A percentile compares a stretch with the other conserved stretches of the same genome.
Conservation (phyloP, 2,329 filamentous ascomycete species). For the Polychaeton citri region DNA sequence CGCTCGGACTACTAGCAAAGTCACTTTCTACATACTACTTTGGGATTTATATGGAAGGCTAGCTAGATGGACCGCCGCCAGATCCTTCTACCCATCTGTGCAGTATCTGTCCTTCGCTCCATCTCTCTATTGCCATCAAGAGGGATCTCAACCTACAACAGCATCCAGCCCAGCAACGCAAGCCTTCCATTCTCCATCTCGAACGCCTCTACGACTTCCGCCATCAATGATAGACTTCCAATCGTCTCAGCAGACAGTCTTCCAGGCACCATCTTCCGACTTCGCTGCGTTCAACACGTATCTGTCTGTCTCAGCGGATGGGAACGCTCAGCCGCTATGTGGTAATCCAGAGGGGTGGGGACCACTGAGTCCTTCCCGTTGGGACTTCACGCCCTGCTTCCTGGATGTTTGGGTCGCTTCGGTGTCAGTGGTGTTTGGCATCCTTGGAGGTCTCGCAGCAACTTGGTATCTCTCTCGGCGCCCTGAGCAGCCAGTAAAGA, state of each 20-base stretch:
- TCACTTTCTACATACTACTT: too few species aligned
- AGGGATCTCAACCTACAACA: too few species aligned
- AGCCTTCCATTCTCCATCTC: too few species aligned
- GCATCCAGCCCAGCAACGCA: too few species aligned
- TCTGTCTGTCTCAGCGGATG: slow-evolving; percentile 11
- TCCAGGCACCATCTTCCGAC: slow-evolving; percentile 2
- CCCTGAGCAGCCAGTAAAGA: slow-evolving; percentile 52
- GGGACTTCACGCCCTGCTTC: slow-evolving; percentile 96
- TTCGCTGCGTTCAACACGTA: slow-evolving; percentile 9
- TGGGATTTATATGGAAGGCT: too few species aligned
- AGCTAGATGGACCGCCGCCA: too few species aligned
- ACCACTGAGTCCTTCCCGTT: slow-evolving; percentile 71
- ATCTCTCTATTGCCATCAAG: too few species aligned
- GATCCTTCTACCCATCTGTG: too few species aligned
- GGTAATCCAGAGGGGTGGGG: slow-evolving; percentile 91
- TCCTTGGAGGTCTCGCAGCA: slow-evolving; percentile 63
- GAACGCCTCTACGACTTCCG: too few species aligned
- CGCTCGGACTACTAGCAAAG: too few species aligned
- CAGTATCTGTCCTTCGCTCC: too few species aligned
- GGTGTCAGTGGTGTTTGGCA: slow-evolving; percentile 60
- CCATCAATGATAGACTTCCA: slow-evolving; percentile 2
- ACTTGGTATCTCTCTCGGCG: slow-evolving; percentile 67
- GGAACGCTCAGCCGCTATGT: slow-evolving; percentile 55
- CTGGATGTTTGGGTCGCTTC: slow-evolving; percentile 77
- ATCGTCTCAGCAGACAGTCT: slow-evolving; percentile 3